Conservation (phyloP, 306 rosid genomes). For the Abrus pulchellus region DNA sequence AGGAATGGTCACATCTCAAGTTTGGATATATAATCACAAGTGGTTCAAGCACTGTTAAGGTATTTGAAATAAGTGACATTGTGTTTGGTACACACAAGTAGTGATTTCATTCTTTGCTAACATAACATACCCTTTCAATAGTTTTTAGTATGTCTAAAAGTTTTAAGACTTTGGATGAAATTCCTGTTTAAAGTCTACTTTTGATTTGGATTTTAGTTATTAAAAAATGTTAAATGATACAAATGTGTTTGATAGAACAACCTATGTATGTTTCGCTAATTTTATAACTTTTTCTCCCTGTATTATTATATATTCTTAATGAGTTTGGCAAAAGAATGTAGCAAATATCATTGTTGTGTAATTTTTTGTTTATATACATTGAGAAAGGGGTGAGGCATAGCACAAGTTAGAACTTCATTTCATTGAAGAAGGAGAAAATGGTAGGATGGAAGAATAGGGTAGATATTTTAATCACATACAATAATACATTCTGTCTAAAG, state of each 20-base stretch:
- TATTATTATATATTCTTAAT: background rate
- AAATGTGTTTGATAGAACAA: background rate
- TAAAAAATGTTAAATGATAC: background rate
- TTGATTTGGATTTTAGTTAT: conserved; percentile 9
- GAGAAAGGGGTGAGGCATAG: background rate
- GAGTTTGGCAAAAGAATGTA: background rate
- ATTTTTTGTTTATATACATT: background rate
- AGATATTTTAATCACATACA: background rate
- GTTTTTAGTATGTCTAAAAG: background rate
- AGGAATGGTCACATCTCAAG: conserved; percentile 26
- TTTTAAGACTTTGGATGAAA: background rate
- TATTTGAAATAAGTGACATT: conserved; percentile 9
- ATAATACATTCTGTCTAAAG: background rate
- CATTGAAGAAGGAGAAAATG: background rate
- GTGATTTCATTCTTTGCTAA: background rate
- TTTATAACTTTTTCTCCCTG: background rate
- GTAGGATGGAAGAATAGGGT: background rate
- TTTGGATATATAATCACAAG: conserved; percentile 31
- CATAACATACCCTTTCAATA: background rate
- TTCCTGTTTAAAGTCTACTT: background rate
- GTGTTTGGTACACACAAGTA: background rate
- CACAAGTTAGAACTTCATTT: background rate
- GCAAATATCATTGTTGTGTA: background rate
- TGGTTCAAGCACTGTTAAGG: conserved; percentile 8
- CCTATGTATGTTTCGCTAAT: background rate